phyloP scores from a whole-genome alignment of 495 filamentous ascomycete species.

The Penicillium tannophilum region DNA sequence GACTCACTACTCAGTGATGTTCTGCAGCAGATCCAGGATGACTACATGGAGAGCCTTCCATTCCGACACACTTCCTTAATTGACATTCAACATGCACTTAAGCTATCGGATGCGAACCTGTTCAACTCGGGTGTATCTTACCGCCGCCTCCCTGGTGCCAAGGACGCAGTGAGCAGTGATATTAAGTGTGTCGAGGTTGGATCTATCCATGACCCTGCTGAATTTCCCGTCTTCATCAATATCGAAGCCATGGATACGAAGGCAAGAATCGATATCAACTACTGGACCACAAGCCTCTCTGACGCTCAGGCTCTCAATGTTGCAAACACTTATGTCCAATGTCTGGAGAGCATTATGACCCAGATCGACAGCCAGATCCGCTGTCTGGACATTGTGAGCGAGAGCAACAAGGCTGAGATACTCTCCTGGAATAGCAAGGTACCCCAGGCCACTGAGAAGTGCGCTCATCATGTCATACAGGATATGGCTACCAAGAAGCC shows the following conservation, averaged over 20 bases:
- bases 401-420: constrained; percentile 41
- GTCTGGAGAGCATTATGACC: constrained; percentile 44
- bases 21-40: constrained; percentile 46
- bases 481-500: constrained; percentile 41
- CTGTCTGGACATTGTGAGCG: constrained; percentile 41
- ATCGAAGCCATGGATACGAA: constrained; percentile 51
- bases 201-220: constrained; percentile 57
- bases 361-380: constrained; percentile 34
- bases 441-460: constrained; percentile 37
- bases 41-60: constrained; percentile 52
- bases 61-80: constrained; percentile 53
- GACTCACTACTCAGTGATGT: constrained; percentile 30
- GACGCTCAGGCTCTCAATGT: constrained; percentile 54
- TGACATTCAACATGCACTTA: constrained; percentile 54
- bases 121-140: constrained; percentile 53
- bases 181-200: constrained; percentile 44
- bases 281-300: constrained; percentile 56
- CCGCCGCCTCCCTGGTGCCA: constrained; percentile 36
- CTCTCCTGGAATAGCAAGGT: constrained; percentile 46
- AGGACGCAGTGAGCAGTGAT: constrained; percentile 23
- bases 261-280: constrained; percentile 54
- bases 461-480: constrained; percentile 46
- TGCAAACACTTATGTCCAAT: constrained; percentile 49
- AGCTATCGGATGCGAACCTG: constrained; percentile 35
- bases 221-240: constrained; percentile 57